Evolutionary conservation across 352 stramenopile species (phyloP), one percentile per base, ranked within the genome.

Genomic region (Globisporangium alternatum): DNA sequence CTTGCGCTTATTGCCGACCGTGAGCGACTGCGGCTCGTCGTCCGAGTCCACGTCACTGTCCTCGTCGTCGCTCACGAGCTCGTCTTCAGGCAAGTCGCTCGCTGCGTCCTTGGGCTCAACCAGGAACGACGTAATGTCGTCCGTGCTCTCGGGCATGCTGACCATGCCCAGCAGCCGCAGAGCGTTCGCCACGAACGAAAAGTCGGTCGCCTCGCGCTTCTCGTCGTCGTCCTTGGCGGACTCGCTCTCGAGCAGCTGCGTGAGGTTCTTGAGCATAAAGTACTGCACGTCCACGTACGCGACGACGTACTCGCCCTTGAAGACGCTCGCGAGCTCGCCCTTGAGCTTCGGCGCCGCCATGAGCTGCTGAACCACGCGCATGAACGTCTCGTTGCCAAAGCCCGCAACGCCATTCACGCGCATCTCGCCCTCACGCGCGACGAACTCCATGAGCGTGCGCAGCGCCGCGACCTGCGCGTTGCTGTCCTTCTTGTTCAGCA

Each of bases 401-500:
- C 55, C 65, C 53, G 68, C 55, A 3, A 52, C 62, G 33, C 51
- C 41, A 25, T 66, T 51, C 6, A 63, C 22, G 8, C 67, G 72
- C 48, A 92, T 75, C 25, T 88, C 78, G 43, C 81, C 74, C 60
- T 96, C 88, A 15, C 81, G 78, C 25, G 86, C 84, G 31, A 97
- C 81, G 53, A 97, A 89, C 72, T 95, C 86, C 89, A 97, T 95
- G 5, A 95, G 72, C 48, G 88, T 97, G n/a, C 89, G 86, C 65
- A 96, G 66, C 37, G 89, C 87, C 21, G 82, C 81, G 12, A 91
- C 77, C 17, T 90, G 89, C 60, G 90, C 49, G 60, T 92, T 88
- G 64, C 60, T 78, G 66, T 92, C 81, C 21, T 82, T 64, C 30
- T 80, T 49, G 21, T 71, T 69, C 39, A 78, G 41, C 15, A 96